Base-by-base conservation (phyloP, 139 green algal species). In the Coelastrella sp. region DNA sequence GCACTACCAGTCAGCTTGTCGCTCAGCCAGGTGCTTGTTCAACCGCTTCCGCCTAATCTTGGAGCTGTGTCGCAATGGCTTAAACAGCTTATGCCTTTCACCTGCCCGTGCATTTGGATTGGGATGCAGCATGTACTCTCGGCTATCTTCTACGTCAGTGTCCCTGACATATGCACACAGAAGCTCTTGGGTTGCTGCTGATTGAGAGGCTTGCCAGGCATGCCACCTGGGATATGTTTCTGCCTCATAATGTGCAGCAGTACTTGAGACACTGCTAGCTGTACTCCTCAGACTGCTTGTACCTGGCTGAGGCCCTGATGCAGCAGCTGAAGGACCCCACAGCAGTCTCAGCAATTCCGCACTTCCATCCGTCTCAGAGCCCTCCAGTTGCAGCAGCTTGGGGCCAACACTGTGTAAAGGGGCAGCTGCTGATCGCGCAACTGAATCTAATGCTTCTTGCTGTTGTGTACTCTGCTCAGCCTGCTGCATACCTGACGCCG, bases 1-100 rank as follows among this genome's bases (percentile, higher is more conserved):
- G 0, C 27, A 3, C 63, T 40, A 84, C 77, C 77, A 74, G 38
- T 34, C 23, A 19, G 98, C 75, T 25, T 57, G 51, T 9, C 38
- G 27, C 21, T 50, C 32, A 30, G 19, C 21, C 35, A 82, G 53
- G 7, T 82, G 34, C 21, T 60, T 60, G 17, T 60, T 30, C 48
- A 86, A 35, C 15, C 25, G 34, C 48, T 50, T 37, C n/a, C 23
- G 17, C 2, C 35, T n/a, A 11, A 86, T 7, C 13, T 53, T 32
- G 0, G 66, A 80, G 25, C n/a, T 19, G 19, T 60, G 80, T 25
- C 80, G 67, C 50, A 80, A 38, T 17, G 80, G 80, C 34, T 63
- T 66, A 27, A 30, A 35, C 50, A 79, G 37, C 34, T 3, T 21
- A 32, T 80, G 19, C 32, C 51, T 53, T 67, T 78, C 80, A 30